These are phyloP conservation scores for Actinidia arguta DNA, from an alignment of 179 eudicot species.

Conservation along the genomic window DNA sequence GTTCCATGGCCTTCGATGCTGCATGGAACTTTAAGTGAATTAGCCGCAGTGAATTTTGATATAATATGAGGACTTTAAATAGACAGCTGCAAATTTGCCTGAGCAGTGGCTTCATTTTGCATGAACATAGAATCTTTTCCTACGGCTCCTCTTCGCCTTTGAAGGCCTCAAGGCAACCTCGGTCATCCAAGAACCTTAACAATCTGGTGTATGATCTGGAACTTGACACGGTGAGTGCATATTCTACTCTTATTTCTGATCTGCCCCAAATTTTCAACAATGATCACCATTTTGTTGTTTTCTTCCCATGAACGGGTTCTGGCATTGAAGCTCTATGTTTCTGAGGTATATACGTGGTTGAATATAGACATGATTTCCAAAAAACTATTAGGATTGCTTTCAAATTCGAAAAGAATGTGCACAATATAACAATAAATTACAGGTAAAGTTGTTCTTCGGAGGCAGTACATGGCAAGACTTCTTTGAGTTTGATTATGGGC, in stretches of 20 bases:
- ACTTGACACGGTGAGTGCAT: conserved; percentile 46
- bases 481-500: background rate
- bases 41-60: background rate
- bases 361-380: background rate
- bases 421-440: background rate
- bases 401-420: background rate
- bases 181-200: conserved; percentile 42
- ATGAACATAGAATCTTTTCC: conserved; percentile 41
- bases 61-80: background rate
- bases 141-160: conserved; percentile 42
- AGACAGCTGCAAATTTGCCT: conserved; percentile 5
- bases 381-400: background rate
- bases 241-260: background rate
- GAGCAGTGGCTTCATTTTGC: conserved; percentile 20
- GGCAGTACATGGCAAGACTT: background rate
- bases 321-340: background rate
- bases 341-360: background rate
- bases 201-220: conserved; percentile 45
- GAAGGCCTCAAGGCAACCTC: conserved; percentile 43
- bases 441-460: background rate
- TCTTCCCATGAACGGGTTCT: background rate
- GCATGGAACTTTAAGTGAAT: background rate
- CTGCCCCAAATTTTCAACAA: background rate
- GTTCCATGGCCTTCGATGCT: background rate
- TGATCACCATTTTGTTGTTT: background rate